These are phyloP conservation scores for Pichia pseudocactophila DNA, from an alignment of 805 yeast genomes.

Conservation along the genomic window DNA sequence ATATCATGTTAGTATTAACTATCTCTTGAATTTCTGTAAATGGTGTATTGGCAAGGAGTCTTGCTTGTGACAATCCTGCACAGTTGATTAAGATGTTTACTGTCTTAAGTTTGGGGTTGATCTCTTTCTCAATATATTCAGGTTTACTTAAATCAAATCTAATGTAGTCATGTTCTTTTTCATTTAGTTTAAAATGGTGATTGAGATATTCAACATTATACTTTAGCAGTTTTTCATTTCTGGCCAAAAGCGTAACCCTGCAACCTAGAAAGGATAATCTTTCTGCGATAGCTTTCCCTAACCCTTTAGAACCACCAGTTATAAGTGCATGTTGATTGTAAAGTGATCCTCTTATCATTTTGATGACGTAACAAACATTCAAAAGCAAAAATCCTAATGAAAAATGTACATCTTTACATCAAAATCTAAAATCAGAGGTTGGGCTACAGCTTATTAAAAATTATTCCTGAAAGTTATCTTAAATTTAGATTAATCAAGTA, in stretches of 20 bases:
- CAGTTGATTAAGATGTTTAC: conserved; percentile 48
- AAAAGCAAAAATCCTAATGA: no score
- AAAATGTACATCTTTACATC: no score
- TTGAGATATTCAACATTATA: conserved; percentile 18
- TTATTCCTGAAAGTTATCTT: no score
- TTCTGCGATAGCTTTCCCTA: conserved; percentile 51
- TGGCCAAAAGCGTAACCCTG: conserved; percentile 40
- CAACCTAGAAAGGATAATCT: conserved; percentile 44
- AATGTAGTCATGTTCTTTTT: conserved; percentile 25
- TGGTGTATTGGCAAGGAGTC: conserved; percentile 38
- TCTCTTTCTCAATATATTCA: conserved; percentile 10
- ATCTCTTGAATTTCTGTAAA: conserved; percentile 35
- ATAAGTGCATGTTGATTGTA: conserved; percentile 33
- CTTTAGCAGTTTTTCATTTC: conserved; percentile 33
- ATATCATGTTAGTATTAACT: conserved; percentile 46
- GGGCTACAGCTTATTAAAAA: no score
- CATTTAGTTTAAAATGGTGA: conserved; percentile 8
- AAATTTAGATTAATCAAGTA: no score
- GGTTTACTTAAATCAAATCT: conserved; percentile 27
- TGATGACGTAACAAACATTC: no score
- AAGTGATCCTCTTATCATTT: conserved; percentile 1
- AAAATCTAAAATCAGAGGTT: no score
- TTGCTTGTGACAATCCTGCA: conserved; percentile 57
- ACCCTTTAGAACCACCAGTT: conserved; percentile 66
- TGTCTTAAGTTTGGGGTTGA: conserved; percentile 24